These are phyloP conservation scores for Trichoderma aggressivum DNA, from an alignment of 2,329 filamentous ascomycete species.

Conservation along the genomic window DNA sequence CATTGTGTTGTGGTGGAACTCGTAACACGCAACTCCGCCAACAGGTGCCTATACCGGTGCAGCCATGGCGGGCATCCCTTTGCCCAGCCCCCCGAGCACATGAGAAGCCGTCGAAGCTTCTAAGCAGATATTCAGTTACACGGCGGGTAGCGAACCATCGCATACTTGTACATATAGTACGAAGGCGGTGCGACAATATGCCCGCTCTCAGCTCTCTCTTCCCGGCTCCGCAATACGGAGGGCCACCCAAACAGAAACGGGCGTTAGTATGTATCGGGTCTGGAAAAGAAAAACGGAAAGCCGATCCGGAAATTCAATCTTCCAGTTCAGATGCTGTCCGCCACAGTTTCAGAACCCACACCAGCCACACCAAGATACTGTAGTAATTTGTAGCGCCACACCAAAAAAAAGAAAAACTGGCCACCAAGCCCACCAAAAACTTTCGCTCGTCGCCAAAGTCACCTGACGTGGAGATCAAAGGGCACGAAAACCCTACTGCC, in stretches of 20 bases:
- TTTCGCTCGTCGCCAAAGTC: conserved; percentile 23
- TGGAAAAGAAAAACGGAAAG: background rate
- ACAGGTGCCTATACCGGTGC: conserved; percentile 1
- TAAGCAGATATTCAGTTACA: background rate
- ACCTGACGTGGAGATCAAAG: conserved; percentile 36
- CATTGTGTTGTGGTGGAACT: no score
- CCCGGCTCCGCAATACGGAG: background rate
- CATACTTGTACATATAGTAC: background rate
- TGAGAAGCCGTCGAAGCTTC: background rate
- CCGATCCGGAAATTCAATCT: background rate
- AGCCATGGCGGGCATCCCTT: background rate
- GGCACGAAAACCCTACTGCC: conserved; percentile 41
- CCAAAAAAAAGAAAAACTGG: background rate
- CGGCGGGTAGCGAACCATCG: background rate
- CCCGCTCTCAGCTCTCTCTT: background rate
- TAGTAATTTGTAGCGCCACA: no score
- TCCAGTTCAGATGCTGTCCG: background rate
- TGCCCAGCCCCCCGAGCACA: background rate
- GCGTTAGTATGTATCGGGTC: background rate
- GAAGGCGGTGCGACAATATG: background rate
- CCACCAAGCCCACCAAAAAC: background rate
- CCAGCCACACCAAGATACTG: background rate
- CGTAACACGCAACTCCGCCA: background rate
- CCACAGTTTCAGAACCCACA: background rate
- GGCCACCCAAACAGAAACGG: background rate